Percentiles rank a stretch among this genome's conserved stretches.
These are phyloP conservation scores for Cicer pinnatifidum DNA, from an alignment of 306 rosid genomes.

Conservation along the genomic window DNA sequence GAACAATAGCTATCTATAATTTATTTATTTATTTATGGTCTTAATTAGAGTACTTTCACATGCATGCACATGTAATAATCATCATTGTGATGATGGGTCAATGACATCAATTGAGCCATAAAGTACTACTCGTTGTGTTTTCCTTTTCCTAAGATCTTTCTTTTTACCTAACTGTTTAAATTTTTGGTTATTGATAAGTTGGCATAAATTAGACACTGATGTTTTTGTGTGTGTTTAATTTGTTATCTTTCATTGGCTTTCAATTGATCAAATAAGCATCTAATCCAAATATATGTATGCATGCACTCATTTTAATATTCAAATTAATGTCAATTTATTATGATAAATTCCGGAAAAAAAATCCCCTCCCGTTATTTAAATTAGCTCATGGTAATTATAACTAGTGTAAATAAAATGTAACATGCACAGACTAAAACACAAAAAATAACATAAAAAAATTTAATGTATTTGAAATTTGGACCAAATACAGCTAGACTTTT, in stretches of 20 bases:
- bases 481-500: no score
- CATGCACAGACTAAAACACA: conserved; percentile 15
- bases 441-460: no score
- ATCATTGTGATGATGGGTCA: conserved; percentile 8
- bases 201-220: background rate
- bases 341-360: no score
- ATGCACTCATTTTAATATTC: no score
- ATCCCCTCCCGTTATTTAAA: no score
- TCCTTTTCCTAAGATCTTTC: background rate
- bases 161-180: background rate
- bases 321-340: no score
- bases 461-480: no score
- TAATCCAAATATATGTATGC: no score
- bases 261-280: no score
- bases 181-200: conserved; percentile 1
- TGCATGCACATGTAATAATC: conserved; percentile 33
- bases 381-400: no score
- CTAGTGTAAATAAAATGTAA: background rate
- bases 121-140: background rate
- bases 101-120: conserved; percentile 8
- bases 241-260: background rate
- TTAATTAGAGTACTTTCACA: conserved; percentile 16
- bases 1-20: background rate
- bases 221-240: background rate
- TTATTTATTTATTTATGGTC: background rate